phyloP scores from a whole-genome alignment of 129 eudicot genomes.

The Flaveria ramosissima region DNA sequence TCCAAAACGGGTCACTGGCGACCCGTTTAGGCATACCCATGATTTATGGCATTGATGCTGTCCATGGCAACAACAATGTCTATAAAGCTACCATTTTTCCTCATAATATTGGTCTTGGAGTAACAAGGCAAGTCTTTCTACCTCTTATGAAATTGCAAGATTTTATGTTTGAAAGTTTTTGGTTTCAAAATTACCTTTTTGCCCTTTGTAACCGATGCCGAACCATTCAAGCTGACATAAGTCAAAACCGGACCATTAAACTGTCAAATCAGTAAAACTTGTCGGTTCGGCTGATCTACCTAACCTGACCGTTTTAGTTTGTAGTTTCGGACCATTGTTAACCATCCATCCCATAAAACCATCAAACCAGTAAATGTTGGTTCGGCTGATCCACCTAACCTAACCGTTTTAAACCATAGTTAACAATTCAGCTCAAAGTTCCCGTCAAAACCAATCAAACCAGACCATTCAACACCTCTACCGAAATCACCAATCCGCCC shows the following conservation, averaged over 20 bases:
- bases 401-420: no score
- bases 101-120: conserved; percentile 86
- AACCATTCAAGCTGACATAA: no score
- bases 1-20: conserved; percentile 64
- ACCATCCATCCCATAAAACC: no score
- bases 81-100: conserved; percentile 85
- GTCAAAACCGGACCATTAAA: no score
- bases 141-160: conserved; percentile 2
- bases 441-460: not conserved
- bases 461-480: no score
- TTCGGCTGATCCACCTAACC: no score
- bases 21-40: conserved; percentile 81
- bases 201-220: conserved; percentile 6
- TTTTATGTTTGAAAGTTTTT: not conserved
- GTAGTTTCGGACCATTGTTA: no score
- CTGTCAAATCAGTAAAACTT: no score
- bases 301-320: no score
- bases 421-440: no score
- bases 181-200: not conserved
- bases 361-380: no score
- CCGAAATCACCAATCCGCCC: not conserved
- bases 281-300: no score
- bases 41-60: conserved; percentile 87
- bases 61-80: conserved; percentile 79
- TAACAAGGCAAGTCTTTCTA: conserved; percentile 57